Percentiles rank a stretch among this genome's conserved stretches.
Evolutionary conservation across 148 eudicot genomes (phyloP).

Genomic region (Suaeda aralocaspica): DNA sequence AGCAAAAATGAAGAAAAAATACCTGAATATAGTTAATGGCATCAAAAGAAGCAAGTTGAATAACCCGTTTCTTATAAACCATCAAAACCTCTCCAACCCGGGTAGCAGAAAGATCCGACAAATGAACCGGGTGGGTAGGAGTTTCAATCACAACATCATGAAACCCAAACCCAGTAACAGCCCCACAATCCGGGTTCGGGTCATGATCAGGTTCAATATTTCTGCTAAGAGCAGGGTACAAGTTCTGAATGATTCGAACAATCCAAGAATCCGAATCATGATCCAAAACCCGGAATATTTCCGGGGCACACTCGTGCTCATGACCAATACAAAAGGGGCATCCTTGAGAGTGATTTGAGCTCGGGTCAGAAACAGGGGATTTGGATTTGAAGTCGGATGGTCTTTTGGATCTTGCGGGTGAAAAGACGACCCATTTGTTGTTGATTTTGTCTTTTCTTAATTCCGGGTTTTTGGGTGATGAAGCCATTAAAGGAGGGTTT

Average conservation of each 20-base stretch:
- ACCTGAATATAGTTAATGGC: constrained; percentile 80
- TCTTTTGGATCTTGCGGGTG: constrained; percentile 84
- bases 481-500: constrained; percentile 11
- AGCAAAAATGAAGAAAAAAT: constrained; percentile 14
- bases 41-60: constrained; percentile 44
- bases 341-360: constrained; percentile 25
- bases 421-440: constrained; percentile 75
- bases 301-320: constrained; percentile 91
- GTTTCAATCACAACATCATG: constrained; percentile 93
- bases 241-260: constrained; percentile 75
- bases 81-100: constrained; percentile 61
- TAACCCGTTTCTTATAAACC: constrained; percentile 75
- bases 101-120: constrained; percentile 53
- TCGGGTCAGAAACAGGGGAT: constrained; percentile 41
- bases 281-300: constrained; percentile 66
- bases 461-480: constrained; percentile 47
- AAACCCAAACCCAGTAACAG: constrained; percentile 64
- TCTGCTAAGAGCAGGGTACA: constrained; percentile 81
- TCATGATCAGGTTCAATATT: constrained; percentile 28
- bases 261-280: constrained; percentile 46
- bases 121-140: constrained; percentile 61
- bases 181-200: constrained; percentile 22
- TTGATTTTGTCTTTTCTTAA: constrained; percentile 58
- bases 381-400: constrained; percentile 94
- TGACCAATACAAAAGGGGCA: constrained; percentile 91